These are phyloP conservation scores for Gnomoniopsis smithogilvyi DNA, from an alignment of 2,329 filamentous ascomycete genomes.

Conservation along the genomic window DNA sequence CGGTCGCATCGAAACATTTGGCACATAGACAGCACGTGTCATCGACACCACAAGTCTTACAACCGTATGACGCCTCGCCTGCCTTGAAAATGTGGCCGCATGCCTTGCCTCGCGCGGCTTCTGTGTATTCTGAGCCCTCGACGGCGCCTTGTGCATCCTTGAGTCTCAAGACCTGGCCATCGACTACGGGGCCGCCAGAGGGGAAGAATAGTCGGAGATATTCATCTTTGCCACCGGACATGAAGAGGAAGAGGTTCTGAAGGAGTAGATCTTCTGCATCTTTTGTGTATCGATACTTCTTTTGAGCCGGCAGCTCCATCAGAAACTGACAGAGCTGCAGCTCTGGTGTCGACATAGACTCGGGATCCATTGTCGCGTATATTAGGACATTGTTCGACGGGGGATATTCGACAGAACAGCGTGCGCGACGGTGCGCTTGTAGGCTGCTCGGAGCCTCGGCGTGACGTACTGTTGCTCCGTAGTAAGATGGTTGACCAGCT, in stretches of 20 bases:
- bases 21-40: conserved; percentile 95
- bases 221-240: conserved; percentile 72
- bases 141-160: conserved; percentile 86
- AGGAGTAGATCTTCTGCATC: conserved; percentile 70
- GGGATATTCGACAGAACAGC: not conserved
- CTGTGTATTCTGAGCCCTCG: conserved; percentile 92
- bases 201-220: conserved; percentile 82
- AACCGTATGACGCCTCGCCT: conserved; percentile 91
- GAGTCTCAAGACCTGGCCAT: conserved; percentile 64
- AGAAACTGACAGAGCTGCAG: conserved; percentile 81
- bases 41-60: conserved; percentile 89
- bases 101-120: conserved; percentile 84
- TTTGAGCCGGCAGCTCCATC: conserved; percentile 69
- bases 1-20: conserved; percentile 90
- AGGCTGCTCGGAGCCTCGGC: not conserved
- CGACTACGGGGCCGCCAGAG: conserved; percentile 60
- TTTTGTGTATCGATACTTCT: conserved; percentile 72
- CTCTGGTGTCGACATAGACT: conserved; percentile 63
- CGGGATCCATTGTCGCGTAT: conserved; percentile 42
- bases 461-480: not conserved
- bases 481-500: not conserved
- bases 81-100: conserved; percentile 97
- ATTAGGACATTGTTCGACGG: conserved; percentile 15
- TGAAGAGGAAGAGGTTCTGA: conserved; percentile 78
- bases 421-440: not conserved